A percentile compares a stretch with the other conserved stretches of the same genome.
Evolutionary conservation across 345 rosid genomes (phyloP).

Genomic region (Arabis alpina): DNA sequence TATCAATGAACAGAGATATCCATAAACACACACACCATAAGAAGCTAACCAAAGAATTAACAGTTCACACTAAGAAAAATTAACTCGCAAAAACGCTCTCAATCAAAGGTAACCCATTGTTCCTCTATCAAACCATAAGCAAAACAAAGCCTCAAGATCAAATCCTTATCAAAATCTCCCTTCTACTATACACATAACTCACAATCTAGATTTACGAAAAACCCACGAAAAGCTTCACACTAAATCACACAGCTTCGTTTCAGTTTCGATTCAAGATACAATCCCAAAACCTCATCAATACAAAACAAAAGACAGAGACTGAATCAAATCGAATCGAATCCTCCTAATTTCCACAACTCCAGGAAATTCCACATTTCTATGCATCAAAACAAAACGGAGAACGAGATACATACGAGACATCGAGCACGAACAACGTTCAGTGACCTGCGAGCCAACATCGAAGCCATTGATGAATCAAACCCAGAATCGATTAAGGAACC

Average conservation of each 20-base stretch:
- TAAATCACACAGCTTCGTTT: conserved; percentile 2
- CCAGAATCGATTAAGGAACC: conserved; percentile 5
- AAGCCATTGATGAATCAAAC: conserved; percentile 50
- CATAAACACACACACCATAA: conserved; percentile 4
- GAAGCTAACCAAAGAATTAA: conserved; percentile 5
- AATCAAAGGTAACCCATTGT: too few relatives aligned
- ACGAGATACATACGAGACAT: conserved; percentile 51
- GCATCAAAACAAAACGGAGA: neutral
- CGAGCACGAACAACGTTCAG: conserved; percentile 65
- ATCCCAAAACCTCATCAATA: conserved; percentile 13
- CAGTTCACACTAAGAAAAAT: neutral
- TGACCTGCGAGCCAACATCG: conserved; percentile 81
- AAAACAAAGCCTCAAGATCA: too few relatives aligned
- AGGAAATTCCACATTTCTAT: conserved; percentile 23
- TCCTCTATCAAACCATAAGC: too few relatives aligned
- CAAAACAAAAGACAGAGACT: neutral
- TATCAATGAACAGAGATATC: conserved; percentile 18
- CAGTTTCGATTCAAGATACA: conserved; percentile 14
- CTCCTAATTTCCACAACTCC: neutral
- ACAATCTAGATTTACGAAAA: conserved; percentile 9
- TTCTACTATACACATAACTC: neutral
- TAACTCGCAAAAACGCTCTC: neutral
- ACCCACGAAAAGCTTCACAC: neutral
- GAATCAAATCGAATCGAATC: neutral
- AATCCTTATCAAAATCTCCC: neutral